Evolutionary conservation across 2,329 filamentous ascomycete species (phyloP).

Genomic region (Penicillium sp.): DNA sequence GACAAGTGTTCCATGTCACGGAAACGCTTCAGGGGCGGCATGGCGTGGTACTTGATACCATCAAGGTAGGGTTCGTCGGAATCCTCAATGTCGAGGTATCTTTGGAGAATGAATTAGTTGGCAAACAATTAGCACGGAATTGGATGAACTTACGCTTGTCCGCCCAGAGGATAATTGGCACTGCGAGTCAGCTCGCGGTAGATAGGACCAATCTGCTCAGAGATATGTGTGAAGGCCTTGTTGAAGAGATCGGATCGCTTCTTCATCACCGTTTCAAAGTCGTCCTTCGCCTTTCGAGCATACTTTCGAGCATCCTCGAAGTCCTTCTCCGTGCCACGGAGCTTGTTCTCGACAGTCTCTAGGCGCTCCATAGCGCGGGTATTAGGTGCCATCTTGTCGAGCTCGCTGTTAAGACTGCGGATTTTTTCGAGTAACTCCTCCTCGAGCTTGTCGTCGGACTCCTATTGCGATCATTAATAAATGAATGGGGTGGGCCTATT

Average conservation of each 20-base stretch:
- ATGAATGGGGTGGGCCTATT: too few relatives aligned
- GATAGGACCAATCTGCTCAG: conserved; percentile 88
- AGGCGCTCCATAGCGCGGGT: conserved; percentile 94
- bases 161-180: conserved; percentile 89
- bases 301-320: conserved; percentile 81
- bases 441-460: conserved; percentile 72
- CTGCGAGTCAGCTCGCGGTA: conserved; percentile 95
- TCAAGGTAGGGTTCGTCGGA: conserved; percentile 94
- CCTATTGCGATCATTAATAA: conserved; percentile 48
- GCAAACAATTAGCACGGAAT: neutral
- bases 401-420: conserved; percentile 70
- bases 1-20: conserved; percentile 98
- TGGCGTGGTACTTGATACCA: conserved; percentile 97
- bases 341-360: conserved; percentile 79
- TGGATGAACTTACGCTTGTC: conserved; percentile 60
- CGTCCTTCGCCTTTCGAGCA: conserved; percentile 76
- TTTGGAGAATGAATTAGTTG: conserved; percentile 24
- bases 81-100: conserved; percentile 91
- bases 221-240: conserved; percentile 92
- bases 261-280: conserved; percentile 80
- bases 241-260: conserved; percentile 90
- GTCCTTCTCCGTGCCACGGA: conserved; percentile 83
- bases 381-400: conserved; percentile 95
- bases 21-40: conserved; percentile 98
- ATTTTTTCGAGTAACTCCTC: conserved; percentile 79